Conservation (phyloP, 129 eudicot genomes). For the Lonicera japonica region DNA sequence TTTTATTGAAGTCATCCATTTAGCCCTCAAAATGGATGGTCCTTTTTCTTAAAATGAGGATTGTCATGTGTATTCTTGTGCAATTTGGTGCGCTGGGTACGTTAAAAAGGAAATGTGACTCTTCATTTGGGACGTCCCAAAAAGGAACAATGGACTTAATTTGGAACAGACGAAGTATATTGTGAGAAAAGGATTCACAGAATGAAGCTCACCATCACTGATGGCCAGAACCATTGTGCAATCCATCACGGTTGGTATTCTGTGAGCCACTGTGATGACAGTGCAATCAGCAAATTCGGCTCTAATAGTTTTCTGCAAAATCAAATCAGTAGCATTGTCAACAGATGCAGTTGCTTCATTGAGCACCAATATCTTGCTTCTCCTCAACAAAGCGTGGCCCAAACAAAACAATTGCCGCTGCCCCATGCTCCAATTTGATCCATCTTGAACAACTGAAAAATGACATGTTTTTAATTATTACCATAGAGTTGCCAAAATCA, state of each 20-base stretch:
- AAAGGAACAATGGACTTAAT: no score
- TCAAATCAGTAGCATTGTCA: slow-evolving; percentile 78
- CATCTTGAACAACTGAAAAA: slow-evolving; percentile 71
- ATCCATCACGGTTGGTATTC: slow-evolving; percentile 97
- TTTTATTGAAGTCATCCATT: no score
- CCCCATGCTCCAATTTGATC: slow-evolving; percentile 98
- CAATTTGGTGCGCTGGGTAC: no score
- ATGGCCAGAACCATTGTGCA: slow-evolving; percentile 83
- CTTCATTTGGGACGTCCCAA: no score
- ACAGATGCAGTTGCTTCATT: slow-evolving; percentile 96
- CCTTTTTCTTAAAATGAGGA: no score
- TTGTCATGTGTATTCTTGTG: no score
- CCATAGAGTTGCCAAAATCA: no score
- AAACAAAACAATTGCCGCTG: slow-evolving; percentile 82
- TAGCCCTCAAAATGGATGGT: no score
- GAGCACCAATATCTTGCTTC: slow-evolving; percentile 78
- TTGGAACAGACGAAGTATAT: no score
- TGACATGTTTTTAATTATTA: no score
- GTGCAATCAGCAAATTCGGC: slow-evolving; percentile 82
- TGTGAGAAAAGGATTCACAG: no score
- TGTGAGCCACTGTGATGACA: slow-evolving; percentile 90
- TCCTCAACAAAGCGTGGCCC: slow-evolving; percentile 88
- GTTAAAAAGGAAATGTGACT: no score
- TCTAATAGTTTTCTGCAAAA: slow-evolving; percentile 80
- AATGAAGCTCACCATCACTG: slow-evolving; percentile 56